phyloP scores from a whole-genome alignment of 1,284 basidiomycete genomes.

The Ustilago hordei region DNA sequence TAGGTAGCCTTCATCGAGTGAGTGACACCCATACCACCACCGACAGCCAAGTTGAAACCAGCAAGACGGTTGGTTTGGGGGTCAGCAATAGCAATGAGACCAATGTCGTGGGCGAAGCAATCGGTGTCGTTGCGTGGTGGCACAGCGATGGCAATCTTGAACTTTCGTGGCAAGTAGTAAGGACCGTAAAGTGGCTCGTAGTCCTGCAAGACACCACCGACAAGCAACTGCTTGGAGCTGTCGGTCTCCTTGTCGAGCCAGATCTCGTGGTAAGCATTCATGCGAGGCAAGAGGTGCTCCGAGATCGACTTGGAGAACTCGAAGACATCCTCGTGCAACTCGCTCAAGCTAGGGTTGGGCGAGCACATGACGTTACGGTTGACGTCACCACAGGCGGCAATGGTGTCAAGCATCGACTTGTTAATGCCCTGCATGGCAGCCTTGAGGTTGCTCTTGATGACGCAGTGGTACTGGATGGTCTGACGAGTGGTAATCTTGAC shows the following conservation, averaged over 20 bases:
- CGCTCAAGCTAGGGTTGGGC: slow-evolving; percentile 87
- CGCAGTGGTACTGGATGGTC: slow-evolving; percentile 99
- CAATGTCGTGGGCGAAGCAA: slow-evolving; percentile 93
- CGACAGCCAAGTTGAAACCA: slow-evolving; percentile 71
- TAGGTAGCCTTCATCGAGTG: slow-evolving; percentile 99
- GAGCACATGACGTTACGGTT: slow-evolving; percentile 94
- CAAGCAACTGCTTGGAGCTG: slow-evolving; percentile 78
- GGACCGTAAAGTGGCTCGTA: slow-evolving; percentile 96
- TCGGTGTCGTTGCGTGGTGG: slow-evolving; percentile 98
- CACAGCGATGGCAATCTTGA: slow-evolving; percentile 96
- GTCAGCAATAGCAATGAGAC: slow-evolving; percentile 91
- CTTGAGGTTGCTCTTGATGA: slow-evolving; percentile 96
- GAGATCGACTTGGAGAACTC: slow-evolving; percentile 88
- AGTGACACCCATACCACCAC: slow-evolving; percentile 99
- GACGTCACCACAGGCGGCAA: slow-evolving; percentile 98
- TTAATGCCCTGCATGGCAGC: slow-evolving; percentile 97
- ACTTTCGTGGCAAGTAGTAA: slow-evolving; percentile 95
- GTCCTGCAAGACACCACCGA: slow-evolving; percentile 90
- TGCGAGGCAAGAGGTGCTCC: slow-evolving; percentile 87
- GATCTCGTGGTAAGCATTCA: slow-evolving; percentile 97
- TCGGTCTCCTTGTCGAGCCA: slow-evolving; percentile 81
- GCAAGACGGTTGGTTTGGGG: slow-evolving; percentile 69
- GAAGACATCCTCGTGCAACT: slow-evolving; percentile 85
- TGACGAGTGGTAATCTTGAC: slow-evolving; percentile 98
- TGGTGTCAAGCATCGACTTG: slow-evolving; percentile 88